Evolutionary conservation across 2,329 filamentous ascomycete genomes (phyloP), one percentile per base, ranked within the genome.

Genomic region (Mycosphaerelloides madeirae): DNA sequence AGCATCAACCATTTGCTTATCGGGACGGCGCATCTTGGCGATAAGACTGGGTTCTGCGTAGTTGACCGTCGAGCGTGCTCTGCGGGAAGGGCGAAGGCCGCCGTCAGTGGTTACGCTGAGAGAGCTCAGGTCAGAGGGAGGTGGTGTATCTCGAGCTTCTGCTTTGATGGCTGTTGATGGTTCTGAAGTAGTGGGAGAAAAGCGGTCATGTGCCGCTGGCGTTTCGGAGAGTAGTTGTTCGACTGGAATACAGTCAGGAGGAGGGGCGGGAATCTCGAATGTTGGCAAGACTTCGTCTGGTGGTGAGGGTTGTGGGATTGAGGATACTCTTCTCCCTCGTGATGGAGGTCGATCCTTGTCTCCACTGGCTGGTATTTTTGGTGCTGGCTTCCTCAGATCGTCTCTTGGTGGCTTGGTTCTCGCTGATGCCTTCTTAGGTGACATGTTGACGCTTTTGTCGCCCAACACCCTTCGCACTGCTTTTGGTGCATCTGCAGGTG

Each of bases 11-110:
- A 74, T 58, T 39, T 71, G 65, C 49, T 72, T 71, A 38, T 64
- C 65, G 1, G 72, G 70, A 19, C 73, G 65, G 15, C 73, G 64
- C 71, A 76, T 75, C 53, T 76, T 76, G 13, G 65, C 68, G 35
- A 64, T 63, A 13, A 75, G 58, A 38, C 65, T 72, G 1, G 73
- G 73, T 49, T 75, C 72, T 11, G 72, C 71, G 48, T 75, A 75
- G 57, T 68, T 74, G 38, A 74, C 71, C 28, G 68, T 65, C 14
- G 68, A 60, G 18, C 72, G 64, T 12, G 70, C 70, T 46, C 73
- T 65, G 43, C 73, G 64, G 2, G 67, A 70, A 9, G 71, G 68
- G 28, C 72, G 60, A 14, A 57, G 59, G 29, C 61, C 60, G 31
- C 52, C 57, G 44, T 58, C 58, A 2, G 68, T 65, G 18, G 57